A percentile compares a stretch with the other conserved stretches of the same genome.
Conservation (phyloP, 768 basidiomycete genomes). For the Holtermannia corniformis region DNA sequence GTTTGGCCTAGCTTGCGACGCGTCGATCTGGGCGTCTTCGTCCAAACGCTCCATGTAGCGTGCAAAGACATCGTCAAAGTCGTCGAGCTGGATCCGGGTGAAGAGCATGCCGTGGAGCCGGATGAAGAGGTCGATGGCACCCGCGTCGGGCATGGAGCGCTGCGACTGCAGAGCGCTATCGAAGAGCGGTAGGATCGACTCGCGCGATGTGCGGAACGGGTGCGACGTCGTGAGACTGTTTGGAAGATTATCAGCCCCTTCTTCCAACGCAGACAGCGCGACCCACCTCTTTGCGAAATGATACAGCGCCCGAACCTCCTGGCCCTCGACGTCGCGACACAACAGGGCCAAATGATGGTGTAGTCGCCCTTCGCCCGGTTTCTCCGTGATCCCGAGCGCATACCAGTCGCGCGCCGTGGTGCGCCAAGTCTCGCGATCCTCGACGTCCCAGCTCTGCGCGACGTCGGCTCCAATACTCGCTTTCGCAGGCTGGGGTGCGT, state of each 20-base stretch:
- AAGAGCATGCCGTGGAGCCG: conserved; percentile 95
- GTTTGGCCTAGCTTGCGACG: conserved; percentile 1
- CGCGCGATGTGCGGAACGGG: conserved; percentile 76
- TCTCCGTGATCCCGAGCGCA: conserved; percentile 69
- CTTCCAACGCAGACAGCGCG: background rate
- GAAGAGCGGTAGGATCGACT: conserved; percentile 84
- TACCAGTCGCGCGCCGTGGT: conserved; percentile 89
- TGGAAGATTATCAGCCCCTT: conserved; percentile 2
- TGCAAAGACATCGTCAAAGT: conserved; percentile 69
- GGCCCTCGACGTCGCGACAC: conserved; percentile 67
- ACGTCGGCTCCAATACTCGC: conserved; percentile 75
- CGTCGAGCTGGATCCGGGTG: conserved; percentile 87
- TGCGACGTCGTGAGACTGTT: conserved; percentile 81
- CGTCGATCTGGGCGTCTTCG: conserved; percentile 53
- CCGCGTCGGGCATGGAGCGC: conserved; percentile 60
- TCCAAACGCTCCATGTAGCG: conserved; percentile 78
- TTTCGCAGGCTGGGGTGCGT: conserved; percentile 16
- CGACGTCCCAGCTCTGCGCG: conserved; percentile 67
- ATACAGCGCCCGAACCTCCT: conserved; percentile 77
- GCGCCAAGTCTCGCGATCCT: conserved; percentile 77
- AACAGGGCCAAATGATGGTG: conserved; percentile 90
- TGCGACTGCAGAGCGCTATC: conserved; percentile 62
- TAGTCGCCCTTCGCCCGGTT: conserved; percentile 85
- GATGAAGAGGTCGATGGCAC: conserved; percentile 67
- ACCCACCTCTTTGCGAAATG: conserved; percentile 89